These are phyloP conservation scores for Phoma herbarum DNA, from an alignment of 2,329 filamentous ascomycete genomes.

Conservation along the genomic window DNA sequence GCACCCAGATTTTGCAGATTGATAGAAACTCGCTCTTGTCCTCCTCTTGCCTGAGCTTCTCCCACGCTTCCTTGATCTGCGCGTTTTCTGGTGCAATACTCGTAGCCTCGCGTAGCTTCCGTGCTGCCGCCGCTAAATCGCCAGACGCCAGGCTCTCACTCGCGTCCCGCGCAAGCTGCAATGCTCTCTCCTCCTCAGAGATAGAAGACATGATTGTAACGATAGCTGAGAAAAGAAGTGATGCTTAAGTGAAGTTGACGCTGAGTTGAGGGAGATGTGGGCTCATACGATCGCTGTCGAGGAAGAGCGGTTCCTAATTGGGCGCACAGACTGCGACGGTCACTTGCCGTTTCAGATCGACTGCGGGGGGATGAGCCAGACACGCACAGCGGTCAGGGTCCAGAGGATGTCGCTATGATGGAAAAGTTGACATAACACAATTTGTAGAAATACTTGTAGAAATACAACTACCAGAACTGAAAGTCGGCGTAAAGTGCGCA, in stretches of 20 bases:
- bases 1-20: constrained; percentile 49
- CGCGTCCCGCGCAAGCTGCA: constrained; percentile 45
- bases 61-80: constrained; percentile 53
- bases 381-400: constrained; percentile 6
- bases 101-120: constrained; percentile 56
- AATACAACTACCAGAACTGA: constrained; percentile 1
- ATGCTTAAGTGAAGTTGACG: constrained; percentile 26
- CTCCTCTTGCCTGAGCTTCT: constrained; percentile 52
- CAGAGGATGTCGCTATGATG: neutral
- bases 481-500: neutral
- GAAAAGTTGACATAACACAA: neutral
- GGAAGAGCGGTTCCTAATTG: constrained; percentile 25
- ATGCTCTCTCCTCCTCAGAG: constrained; percentile 41
- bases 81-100: constrained; percentile 54
- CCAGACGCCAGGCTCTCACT: constrained; percentile 38
- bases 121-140: constrained; percentile 52
- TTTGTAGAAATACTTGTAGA: constrained; percentile 1
- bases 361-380: constrained; percentile 22
- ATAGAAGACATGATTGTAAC: constrained; percentile 36
- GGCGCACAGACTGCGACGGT: constrained; percentile 31
- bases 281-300: constrained; percentile 32
- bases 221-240: constrained; percentile 9
- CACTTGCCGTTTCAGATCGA: constrained; percentile 22
- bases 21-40: constrained; percentile 45
- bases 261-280: constrained; percentile 23